A percentile compares a stretch with the other conserved stretches of the same genome.
These are phyloP conservation scores for Eutrema yunnanense DNA, from an alignment of 345 rosid species.

Conservation along the genomic window DNA sequence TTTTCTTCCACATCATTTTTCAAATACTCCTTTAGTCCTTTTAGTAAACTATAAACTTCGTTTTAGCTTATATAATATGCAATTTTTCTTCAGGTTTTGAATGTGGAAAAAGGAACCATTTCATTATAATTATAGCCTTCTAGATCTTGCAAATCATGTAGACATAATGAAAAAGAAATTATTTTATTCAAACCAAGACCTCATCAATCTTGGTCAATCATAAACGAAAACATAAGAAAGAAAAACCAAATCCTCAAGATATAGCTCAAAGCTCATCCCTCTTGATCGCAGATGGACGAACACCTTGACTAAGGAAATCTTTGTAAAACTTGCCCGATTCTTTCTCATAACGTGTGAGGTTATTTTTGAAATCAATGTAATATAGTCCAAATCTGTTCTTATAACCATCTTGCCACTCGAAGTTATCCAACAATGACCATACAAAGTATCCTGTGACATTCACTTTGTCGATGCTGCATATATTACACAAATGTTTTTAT, in stretches of 20 bases:
- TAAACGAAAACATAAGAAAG: not conserved
- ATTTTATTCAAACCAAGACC: not conserved
- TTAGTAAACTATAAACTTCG: not conserved
- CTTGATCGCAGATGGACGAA: not conserved
- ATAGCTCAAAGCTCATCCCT: not conserved
- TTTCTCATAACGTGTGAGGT: slow-evolving; percentile 3
- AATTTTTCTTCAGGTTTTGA: not conserved
- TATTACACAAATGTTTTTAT: not conserved
- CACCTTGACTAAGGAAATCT: not conserved
- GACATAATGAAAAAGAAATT: not conserved
- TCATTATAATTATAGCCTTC: too few species aligned
- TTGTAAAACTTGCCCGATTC: not conserved
- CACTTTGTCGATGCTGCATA: not conserved
- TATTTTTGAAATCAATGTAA: not conserved
- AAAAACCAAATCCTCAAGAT: not conserved
- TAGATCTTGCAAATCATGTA: too few species aligned
- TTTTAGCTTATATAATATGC: too few species aligned
- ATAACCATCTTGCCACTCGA: slow-evolving; percentile 19
- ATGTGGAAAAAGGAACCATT: too few species aligned
- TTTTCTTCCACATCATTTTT: not conserved
- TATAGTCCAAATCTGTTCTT: slow-evolving; percentile 8
- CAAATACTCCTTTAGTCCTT: too few species aligned
- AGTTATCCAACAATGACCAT: slow-evolving; percentile 21
- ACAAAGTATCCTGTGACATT: slow-evolving; percentile 13
- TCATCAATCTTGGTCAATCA: not conserved